These are phyloP conservation scores for Selaginella moellendorffii DNA, from an alignment of 75 land plant genomes.

Conservation along the genomic window DNA sequence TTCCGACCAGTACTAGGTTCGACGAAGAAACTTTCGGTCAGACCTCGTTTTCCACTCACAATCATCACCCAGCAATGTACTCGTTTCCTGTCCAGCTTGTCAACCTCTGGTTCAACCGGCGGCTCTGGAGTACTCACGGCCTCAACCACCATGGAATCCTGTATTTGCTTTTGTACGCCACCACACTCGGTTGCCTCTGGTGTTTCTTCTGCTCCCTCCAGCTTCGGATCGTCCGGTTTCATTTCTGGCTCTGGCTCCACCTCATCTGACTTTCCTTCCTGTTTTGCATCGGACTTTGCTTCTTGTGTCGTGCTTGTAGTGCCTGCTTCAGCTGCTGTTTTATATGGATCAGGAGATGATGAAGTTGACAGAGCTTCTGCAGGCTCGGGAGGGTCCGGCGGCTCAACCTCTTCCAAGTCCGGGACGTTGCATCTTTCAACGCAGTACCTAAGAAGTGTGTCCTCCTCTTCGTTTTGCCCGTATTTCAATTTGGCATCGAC, in stretches of 20 bases:
- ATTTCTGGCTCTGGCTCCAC: no score
- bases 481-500: slow-evolving; percentile 1
- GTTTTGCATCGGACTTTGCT: no score
- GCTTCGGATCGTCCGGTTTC: no score
- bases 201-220: no score
- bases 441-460: slow-evolving; percentile 8
- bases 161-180: no score
- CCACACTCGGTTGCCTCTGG: no score
- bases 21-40: slow-evolving; percentile 20
- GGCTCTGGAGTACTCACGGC: background rate
- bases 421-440: background rate
- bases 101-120: background rate
- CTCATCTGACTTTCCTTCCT: no score
- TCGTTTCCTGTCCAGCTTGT: slow-evolving; percentile 16
- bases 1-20: slow-evolving; percentile 26
- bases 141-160: no score
- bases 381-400: background rate
- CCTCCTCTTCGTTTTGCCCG: slow-evolving; percentile 17
- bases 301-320: no score
- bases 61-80: slow-evolving; percentile 28
- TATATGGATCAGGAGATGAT: no score
- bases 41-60: slow-evolving; percentile 15
- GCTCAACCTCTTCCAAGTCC: background rate
- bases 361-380: no score
- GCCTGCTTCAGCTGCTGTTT: no score